Evolutionary conservation across 2,329 filamentous ascomycete species (phyloP).

Genomic region (Pseudogymnoascus sp.): DNA sequence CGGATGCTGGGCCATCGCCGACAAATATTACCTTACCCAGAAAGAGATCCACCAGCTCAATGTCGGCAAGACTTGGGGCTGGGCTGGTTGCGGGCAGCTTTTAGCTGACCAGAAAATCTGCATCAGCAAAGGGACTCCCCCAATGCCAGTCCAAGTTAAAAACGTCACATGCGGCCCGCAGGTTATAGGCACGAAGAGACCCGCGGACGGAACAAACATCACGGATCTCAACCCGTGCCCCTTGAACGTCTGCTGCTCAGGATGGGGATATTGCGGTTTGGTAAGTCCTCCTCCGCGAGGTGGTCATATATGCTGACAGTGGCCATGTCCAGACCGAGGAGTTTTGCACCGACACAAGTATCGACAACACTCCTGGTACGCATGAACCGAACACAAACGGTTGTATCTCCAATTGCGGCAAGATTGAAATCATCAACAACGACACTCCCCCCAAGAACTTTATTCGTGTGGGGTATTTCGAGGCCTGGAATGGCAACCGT

Average conservation of each 20-base stretch:
- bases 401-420: slow-evolving; percentile 38
- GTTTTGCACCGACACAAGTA: slow-evolving; percentile 28
- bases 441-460: slow-evolving; percentile 19
- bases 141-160: neutral
- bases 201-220: slow-evolving; percentile 27
- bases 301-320: neutral
- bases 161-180: neutral
- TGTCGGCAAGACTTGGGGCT: slow-evolving; percentile 15
- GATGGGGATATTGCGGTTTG: slow-evolving; percentile 22
- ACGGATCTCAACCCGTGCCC: slow-evolving; percentile 10
- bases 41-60: neutral
- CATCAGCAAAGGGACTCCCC: neutral
- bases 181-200: slow-evolving; percentile 33
- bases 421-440: slow-evolving; percentile 25
- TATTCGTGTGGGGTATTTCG: slow-evolving; percentile 29
- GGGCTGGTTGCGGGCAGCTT: neutral
- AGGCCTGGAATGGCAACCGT: slow-evolving; percentile 27
- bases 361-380: slow-evolving; percentile 31
- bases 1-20: neutral
- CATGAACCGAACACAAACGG: too few species aligned
- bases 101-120: neutral
- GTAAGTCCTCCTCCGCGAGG: too few species aligned
- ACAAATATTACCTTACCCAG: neutral
- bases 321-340: slow-evolving; percentile 22
- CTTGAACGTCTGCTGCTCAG: slow-evolving; percentile 18